A percentile compares a stretch with the other conserved stretches of the same genome.
These are phyloP conservation scores for Trichocladium antarcticum DNA, from an alignment of 495 filamentous ascomycete genomes.

Conservation along the genomic window DNA sequence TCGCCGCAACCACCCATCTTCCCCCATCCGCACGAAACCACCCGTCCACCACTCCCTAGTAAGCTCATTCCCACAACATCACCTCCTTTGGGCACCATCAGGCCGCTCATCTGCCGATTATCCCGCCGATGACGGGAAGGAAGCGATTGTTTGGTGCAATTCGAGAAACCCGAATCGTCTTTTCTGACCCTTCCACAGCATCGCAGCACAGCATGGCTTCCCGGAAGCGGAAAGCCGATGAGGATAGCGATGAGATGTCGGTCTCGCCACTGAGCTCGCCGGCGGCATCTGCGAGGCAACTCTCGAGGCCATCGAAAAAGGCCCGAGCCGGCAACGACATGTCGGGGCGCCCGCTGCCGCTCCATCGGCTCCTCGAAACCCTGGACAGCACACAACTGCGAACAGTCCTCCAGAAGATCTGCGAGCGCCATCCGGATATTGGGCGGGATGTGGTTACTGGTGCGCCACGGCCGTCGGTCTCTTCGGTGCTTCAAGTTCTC, in stretches of 20 bases:
- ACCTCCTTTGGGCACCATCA: neutral
- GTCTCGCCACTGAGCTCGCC: conserved; percentile 73
- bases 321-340: conserved; percentile 51
- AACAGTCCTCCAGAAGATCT: conserved; percentile 71
- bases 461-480: conserved; percentile 73
- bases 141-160: conserved; percentile 1
- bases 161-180: conserved; percentile 1
- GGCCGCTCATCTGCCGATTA: neutral
- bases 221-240: conserved; percentile 84
- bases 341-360: conserved; percentile 64
- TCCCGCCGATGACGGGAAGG: neutral
- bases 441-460: conserved; percentile 71
- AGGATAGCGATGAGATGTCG: conserved; percentile 81
- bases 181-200: conserved; percentile 34
- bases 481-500: conserved; percentile 67
- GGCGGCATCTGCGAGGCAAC: conserved; percentile 49
- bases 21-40: conserved; percentile 63
- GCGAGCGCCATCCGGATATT: conserved; percentile 74
- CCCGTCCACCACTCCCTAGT: conserved; percentile 60
- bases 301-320: conserved; percentile 52
- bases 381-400: conserved; percentile 74
- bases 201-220: conserved; percentile 42
- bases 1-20: conserved; percentile 54
- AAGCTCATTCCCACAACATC: conserved; percentile 25
- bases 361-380: conserved; percentile 82